A percentile compares a stretch with the other conserved stretches of the same genome.
Conservation (phyloP, 345 rosid genomes). For the Sonneratia caseolaris region DNA sequence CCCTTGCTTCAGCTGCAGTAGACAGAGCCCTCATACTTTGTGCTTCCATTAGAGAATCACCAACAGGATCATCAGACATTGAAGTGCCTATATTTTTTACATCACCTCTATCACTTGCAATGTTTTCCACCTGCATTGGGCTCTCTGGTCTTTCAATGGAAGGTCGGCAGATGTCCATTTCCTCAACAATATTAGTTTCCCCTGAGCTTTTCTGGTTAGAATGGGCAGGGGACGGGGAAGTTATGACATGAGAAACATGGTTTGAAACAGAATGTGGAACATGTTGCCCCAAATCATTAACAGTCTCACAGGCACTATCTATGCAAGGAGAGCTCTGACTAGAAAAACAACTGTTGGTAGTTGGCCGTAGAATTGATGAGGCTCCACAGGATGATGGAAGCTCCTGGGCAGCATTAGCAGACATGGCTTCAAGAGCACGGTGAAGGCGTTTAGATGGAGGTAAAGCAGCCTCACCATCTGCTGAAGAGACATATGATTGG, state of each 20-base stretch:
- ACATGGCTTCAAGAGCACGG: constrained; percentile 74
- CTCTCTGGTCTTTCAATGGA: constrained; percentile 16
- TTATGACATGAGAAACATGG: constrained; percentile 4
- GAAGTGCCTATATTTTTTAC: constrained; percentile 9
- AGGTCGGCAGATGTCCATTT: constrained; percentile 15
- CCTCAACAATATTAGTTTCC: constrained; percentile 20
- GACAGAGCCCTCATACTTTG: constrained; percentile 16
- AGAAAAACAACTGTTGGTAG: constrained; percentile 19
- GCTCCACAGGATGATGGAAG: constrained; percentile 25
- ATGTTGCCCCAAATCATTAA: constrained; percentile 16
- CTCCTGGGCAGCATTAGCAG: constrained; percentile 58
- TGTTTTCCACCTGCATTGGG: constrained; percentile 17
- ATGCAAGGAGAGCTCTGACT: constrained; percentile 16
- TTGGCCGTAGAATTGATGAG: constrained; percentile 22
- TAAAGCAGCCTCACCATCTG: constrained; percentile 62
- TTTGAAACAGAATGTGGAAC: constrained; percentile 15
- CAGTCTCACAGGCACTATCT: constrained; percentile 20
- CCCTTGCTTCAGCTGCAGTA: constrained; percentile 14
- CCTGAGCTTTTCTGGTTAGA: constrained; percentile 12
- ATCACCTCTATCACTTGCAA: constrained; percentile 12
- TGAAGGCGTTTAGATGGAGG: constrained; percentile 75
- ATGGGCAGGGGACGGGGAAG: constrained; percentile 21
- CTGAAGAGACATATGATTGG: constrained; percentile 35
- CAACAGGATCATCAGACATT: constrained; percentile 14
- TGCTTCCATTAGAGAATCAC: constrained; percentile 16